phyloP scores from a whole-genome alignment of 2,329 filamentous ascomycete species.

The Aureobasidium zeae region DNA sequence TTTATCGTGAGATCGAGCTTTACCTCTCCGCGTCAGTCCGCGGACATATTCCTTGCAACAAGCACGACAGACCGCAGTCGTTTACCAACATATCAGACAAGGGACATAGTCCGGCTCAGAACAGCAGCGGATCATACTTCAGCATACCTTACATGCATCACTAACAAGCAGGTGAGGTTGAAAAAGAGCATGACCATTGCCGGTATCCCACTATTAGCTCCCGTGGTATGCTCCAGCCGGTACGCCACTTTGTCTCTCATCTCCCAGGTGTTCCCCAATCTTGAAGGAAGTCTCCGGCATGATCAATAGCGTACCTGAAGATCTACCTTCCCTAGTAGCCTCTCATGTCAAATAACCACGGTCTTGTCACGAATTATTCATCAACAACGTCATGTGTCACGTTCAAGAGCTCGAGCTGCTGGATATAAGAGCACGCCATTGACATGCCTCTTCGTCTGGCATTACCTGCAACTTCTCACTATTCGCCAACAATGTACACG shows the following conservation, averaged over 20 bases:
- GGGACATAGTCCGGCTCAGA: too few species aligned
- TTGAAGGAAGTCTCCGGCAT: too few species aligned
- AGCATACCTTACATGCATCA: background rate
- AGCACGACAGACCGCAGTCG: too few species aligned
- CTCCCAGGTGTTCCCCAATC: too few species aligned
- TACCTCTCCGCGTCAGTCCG: constrained; percentile 1
- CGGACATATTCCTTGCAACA: background rate
- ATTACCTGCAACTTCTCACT: background rate
- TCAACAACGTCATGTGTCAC: background rate
- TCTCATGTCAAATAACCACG: constrained; percentile 3
- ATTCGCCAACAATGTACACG: background rate
- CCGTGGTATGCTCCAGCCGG: background rate
- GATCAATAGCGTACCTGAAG: too few species aligned
- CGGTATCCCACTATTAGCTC: too few species aligned
- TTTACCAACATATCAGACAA: too few species aligned
- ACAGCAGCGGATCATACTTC: background rate
- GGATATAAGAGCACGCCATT: background rate
- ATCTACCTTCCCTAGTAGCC: background rate
- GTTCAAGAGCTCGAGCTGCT: background rate
- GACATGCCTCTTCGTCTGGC: too few species aligned
- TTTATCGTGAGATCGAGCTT: background rate
- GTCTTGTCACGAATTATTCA: background rate
- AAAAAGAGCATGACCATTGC: constrained; percentile 3
- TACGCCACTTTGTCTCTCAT: too few species aligned
- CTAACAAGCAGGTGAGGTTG: constrained; percentile 1